Conservation (phyloP, 768 basidiomycete genomes). For the Rhodotorula babjevae region DNA sequence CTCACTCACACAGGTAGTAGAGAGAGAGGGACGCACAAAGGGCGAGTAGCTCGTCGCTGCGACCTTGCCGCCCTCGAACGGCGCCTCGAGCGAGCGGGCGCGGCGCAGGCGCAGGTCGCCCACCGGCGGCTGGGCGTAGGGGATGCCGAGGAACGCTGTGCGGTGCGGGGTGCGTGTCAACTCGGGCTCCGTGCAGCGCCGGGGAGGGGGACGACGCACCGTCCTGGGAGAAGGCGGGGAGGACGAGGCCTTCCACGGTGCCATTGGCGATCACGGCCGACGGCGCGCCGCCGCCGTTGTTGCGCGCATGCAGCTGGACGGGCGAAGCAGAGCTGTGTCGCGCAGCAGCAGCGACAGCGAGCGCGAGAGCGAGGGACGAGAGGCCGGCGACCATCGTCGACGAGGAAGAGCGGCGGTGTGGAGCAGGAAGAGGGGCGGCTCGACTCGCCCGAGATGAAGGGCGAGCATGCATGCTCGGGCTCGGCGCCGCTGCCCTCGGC, state of each 20-base stretch:
- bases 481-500: too few relatives aligned
- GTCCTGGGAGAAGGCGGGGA: slow-evolving; percentile 7
- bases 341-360: too few relatives aligned
- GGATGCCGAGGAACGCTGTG: slow-evolving; percentile 60
- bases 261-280: slow-evolving; percentile 10
- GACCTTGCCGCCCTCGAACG: slow-evolving; percentile 4
- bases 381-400: too few relatives aligned
- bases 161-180: slow-evolving; percentile 41
- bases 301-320: background rate
- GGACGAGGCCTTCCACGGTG: slow-evolving; percentile 4
- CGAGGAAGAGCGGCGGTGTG: too few relatives aligned
- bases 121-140: slow-evolving; percentile 58
- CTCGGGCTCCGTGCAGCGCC: too few relatives aligned
- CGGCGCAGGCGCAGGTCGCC: slow-evolving; percentile 59
- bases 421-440: too few relatives aligned
- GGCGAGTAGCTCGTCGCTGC: slow-evolving; percentile 3
- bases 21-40: slow-evolving; percentile 5
- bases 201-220: background rate
- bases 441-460: too few relatives aligned
- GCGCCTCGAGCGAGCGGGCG: slow-evolving; percentile 51
- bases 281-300: background rate
- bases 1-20: background rate
- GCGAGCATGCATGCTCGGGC: too few relatives aligned
- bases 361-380: too few relatives aligned
- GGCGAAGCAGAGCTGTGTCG: background rate